Percentiles rank a stretch among this genome's conserved stretches.
Evolutionary conservation across 2,329 filamentous ascomycete genomes (phyloP).

Genomic region (Teratosphaeria destructans): DNA sequence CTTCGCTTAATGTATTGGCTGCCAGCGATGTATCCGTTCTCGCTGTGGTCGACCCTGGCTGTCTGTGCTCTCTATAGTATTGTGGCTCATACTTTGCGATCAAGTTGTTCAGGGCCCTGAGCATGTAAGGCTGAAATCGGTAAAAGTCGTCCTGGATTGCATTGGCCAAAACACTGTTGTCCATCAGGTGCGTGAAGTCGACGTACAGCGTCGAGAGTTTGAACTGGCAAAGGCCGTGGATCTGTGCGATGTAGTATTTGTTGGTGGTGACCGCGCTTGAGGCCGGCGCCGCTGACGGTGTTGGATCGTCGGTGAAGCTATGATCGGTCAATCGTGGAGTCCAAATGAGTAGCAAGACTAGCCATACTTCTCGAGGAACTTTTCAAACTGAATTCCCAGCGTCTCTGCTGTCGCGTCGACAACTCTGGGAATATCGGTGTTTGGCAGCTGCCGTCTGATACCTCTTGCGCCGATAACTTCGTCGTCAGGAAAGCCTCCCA

Average conservation of each 20-base stretch:
- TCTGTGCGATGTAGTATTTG: constrained; percentile 77
- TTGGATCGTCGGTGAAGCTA: constrained; percentile 58
- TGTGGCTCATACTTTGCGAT: constrained; percentile 89
- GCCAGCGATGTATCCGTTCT: constrained; percentile 50
- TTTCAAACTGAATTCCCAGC: constrained; percentile 66
- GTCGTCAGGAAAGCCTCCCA: constrained; percentile 51
- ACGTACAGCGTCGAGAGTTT: constrained; percentile 77
- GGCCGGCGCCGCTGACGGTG: constrained; percentile 51
- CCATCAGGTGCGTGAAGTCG: constrained; percentile 73
- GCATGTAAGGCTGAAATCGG: constrained; percentile 85
- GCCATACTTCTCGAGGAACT: constrained; percentile 64
- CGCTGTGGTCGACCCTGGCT: constrained; percentile 64
- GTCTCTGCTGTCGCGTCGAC: constrained; percentile 67
- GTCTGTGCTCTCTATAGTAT: constrained; percentile 87
- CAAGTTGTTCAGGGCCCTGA: constrained; percentile 77
- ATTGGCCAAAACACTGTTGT: constrained; percentile 68
- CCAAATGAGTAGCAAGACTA: not conserved
- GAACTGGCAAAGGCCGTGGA: constrained; percentile 64
- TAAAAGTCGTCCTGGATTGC: constrained; percentile 89
- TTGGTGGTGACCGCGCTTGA: constrained; percentile 65
- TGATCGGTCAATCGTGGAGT: constrained; percentile 4
- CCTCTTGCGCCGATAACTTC: constrained; percentile 47
- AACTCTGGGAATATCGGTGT: constrained; percentile 55
- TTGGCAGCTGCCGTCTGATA: constrained; percentile 36
- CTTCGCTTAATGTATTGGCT: constrained; percentile 49